Percentiles rank a stretch among this genome's conserved stretches.
Evolutionary conservation across 192 early-diverging fungal species (phyloP).

Genomic region (Blastocladiella britannica): DNA sequence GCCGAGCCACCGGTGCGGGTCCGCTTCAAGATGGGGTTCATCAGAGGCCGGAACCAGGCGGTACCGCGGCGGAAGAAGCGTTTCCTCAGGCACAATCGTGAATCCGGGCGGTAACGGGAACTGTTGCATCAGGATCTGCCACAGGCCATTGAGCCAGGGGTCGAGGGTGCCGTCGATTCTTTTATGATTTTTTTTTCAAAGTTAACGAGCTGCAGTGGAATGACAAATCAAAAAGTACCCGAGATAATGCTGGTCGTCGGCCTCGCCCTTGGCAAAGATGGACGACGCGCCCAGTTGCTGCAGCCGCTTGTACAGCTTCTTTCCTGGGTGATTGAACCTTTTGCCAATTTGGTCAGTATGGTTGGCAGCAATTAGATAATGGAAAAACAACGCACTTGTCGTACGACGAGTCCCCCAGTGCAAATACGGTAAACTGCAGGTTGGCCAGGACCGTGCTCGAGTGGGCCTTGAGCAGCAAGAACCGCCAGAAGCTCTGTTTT

Average conservation of each 20-base stretch:
- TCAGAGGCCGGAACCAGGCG: not conserved
- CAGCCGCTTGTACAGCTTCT: conserved; percentile 71
- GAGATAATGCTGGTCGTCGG: conserved; percentile 89
- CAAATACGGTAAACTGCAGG: conserved; percentile 72
- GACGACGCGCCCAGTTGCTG: conserved; percentile 60
- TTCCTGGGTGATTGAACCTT: conserved; percentile 83
- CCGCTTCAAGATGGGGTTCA: no score
- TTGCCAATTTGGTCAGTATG: not conserved
- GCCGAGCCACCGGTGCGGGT: no score
- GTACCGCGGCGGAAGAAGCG: conserved; percentile 4
- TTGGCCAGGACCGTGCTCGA: conserved; percentile 38
- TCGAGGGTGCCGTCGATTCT: conserved; percentile 66
- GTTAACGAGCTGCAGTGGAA: conserved; percentile 3
- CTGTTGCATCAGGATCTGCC: conserved; percentile 34
- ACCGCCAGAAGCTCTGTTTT: conserved; percentile 59
- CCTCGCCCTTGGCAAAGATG: conserved; percentile 53
- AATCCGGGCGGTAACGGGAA: conserved; percentile 38
- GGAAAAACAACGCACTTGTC: conserved; percentile 43
- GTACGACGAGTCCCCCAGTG: conserved; percentile 89
- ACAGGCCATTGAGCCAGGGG: conserved; percentile 66
- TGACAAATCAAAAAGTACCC: conserved; percentile 24
- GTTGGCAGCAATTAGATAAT: no score
- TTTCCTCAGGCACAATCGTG: conserved; percentile 23
- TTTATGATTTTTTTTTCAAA: not conserved
- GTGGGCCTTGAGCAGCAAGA: conserved; percentile 61